These are phyloP conservation scores for Citrullus colocynthis DNA, from an alignment of 306 rosid species.

Conservation along the genomic window DNA sequence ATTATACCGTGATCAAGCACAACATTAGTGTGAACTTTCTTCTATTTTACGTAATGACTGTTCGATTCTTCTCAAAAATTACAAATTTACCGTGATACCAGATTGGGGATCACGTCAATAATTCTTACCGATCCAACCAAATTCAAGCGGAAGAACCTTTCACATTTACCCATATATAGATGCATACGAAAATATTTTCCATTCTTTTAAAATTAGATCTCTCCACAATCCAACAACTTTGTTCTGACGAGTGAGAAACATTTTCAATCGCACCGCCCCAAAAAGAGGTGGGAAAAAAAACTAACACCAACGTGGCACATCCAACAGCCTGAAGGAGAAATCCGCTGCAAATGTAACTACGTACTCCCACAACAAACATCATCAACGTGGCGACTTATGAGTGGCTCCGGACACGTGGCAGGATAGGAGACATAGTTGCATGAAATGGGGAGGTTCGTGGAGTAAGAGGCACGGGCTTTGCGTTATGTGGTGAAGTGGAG, in stretches of 20 bases:
- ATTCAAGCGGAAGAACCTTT: too few relatives aligned
- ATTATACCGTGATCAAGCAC: too few relatives aligned
- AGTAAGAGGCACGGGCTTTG: conserved; percentile 1
- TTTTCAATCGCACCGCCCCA: not conserved
- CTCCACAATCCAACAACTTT: not conserved
- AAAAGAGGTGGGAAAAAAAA: not conserved
- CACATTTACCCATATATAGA: too few relatives aligned
- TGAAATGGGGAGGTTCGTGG: not conserved
- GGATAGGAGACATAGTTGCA: not conserved
- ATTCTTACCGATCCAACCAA: too few relatives aligned
- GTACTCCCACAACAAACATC: not conserved
- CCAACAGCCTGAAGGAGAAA: not conserved
- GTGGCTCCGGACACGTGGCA: not conserved
- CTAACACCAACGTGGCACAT: not conserved
- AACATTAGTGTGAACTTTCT: too few relatives aligned
- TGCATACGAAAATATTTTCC: not conserved
- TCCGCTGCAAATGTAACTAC: not conserved
- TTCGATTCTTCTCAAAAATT: too few relatives aligned
- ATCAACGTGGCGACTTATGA: not conserved
- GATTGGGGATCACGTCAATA: too few relatives aligned
- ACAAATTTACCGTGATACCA: too few relatives aligned
- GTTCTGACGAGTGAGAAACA: not conserved
- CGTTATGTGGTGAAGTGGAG: not conserved
- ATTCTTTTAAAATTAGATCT: not conserved
- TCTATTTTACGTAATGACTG: too few relatives aligned